Percentiles rank a stretch among this genome's conserved stretches.
These are phyloP conservation scores for Polyrhizophydium stewartii DNA, from an alignment of 371 early-diverging fungal species.

Conservation along the genomic window DNA sequence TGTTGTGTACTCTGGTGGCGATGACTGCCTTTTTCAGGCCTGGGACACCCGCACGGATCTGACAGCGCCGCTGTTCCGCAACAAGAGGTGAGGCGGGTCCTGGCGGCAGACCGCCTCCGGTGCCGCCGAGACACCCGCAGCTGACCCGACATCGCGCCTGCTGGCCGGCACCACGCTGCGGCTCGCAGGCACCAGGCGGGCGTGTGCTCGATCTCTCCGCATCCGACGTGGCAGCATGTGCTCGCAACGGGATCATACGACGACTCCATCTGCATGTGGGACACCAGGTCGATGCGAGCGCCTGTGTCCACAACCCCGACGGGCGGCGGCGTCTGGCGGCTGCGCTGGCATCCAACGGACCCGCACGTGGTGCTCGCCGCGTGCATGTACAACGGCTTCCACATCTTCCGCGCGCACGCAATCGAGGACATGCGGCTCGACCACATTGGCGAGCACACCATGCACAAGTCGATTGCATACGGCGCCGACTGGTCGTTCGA, in stretches of 20 bases:
- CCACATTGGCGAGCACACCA: conserved; percentile 21
- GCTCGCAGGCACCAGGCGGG: conserved; percentile 68
- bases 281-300: conserved; percentile 71
- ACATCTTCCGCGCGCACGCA: conserved; percentile 34
- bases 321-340: conserved; percentile 92
- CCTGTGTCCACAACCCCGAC: conserved; percentile 64
- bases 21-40: conserved; percentile 76
- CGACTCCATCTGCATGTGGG: conserved; percentile 83
- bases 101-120: neutral
- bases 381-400: conserved; percentile 84
- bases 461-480: conserved; percentile 84
- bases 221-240: conserved; percentile 51
- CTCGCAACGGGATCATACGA: conserved; percentile 89
- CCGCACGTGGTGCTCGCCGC: conserved; percentile 67
- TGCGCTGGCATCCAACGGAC: conserved; percentile 86
- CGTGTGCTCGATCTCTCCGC: conserved; percentile 82
- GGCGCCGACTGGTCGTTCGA: conserved; percentile 85
- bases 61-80: conserved; percentile 42
- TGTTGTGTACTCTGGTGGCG: conserved; percentile 66
- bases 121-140: neutral
- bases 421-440: neutral
- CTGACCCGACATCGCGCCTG: too few relatives aligned
- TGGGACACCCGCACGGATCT: conserved; percentile 74
- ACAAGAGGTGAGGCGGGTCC: conserved; percentile 36
- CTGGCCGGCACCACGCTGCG: too few relatives aligned